A percentile compares a stretch with the other conserved stretches of the same genome.
phyloP scores from a whole-genome alignment of 176 grass and related monocot genomes.

The Aegilops longissima region DNA sequence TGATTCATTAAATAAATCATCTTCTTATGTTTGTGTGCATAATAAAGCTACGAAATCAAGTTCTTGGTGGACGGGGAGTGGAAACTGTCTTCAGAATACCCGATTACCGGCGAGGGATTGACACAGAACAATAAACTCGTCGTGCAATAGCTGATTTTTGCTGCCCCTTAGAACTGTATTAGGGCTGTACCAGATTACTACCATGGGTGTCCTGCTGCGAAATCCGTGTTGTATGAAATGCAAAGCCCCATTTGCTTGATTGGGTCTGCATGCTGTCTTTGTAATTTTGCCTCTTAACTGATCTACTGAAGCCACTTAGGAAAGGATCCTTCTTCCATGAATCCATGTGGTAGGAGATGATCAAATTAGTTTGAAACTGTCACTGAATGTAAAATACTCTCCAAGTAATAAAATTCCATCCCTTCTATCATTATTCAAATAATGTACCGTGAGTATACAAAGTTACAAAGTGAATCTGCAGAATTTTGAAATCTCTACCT shows the following conservation, averaged over 20 bases:
- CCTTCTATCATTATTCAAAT: slow-evolving; percentile 9
- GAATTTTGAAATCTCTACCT: neutral
- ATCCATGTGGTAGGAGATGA: neutral
- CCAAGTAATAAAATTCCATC: neutral
- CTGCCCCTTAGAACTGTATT: neutral
- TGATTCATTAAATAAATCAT: neutral
- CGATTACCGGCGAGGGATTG: slow-evolving; percentile 57
- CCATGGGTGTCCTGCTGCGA: neutral
- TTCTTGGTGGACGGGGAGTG: slow-evolving; percentile 92
- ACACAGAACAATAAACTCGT: slow-evolving; percentile 70
- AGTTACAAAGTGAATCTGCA: neutral
- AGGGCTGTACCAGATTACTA: neutral
- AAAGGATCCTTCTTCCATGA: too few relatives aligned
- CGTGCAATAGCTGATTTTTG: slow-evolving; percentile 37
- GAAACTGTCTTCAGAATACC: slow-evolving; percentile 75
- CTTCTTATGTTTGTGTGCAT: neutral
- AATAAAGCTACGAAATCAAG: slow-evolving; percentile 92
- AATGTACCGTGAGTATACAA: neutral
- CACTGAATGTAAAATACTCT: neutral
- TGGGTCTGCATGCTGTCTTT: neutral
- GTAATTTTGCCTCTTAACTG: neutral
- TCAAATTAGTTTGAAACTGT: neutral
- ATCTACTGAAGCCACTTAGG: neutral
- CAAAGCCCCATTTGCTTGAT: neutral
- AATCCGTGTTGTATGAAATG: slow-evolving; percentile 22